Evolutionary conservation across 2,329 filamentous ascomycete species (phyloP).

Genomic region (Venturia aucupariae): DNA sequence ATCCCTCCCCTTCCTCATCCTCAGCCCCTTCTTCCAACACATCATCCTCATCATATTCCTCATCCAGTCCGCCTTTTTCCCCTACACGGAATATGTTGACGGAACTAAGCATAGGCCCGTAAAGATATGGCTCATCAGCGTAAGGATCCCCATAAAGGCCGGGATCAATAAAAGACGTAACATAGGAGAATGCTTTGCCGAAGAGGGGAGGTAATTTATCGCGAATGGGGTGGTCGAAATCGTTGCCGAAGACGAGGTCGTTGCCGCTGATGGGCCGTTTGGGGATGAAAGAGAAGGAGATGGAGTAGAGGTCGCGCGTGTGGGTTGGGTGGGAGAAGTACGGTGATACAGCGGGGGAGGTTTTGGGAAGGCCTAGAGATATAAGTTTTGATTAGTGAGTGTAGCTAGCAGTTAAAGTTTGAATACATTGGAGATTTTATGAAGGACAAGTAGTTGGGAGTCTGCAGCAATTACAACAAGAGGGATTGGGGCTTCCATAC

Average conservation of each 20-base stretch:
- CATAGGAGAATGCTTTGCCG: conserved; percentile 71
- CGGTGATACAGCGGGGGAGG: conserved; percentile 49
- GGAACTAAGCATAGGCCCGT: conserved; percentile 69
- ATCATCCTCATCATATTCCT: conserved; percentile 21
- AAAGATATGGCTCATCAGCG: conserved; percentile 76
- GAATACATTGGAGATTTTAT: too few species aligned
- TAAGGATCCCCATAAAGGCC: conserved; percentile 85
- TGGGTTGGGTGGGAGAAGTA: conserved; percentile 12
- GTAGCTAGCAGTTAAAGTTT: too few species aligned
- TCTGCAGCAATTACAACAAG: too few species aligned
- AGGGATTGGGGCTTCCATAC: conserved; percentile 19
- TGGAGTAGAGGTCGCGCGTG: conserved; percentile 71
- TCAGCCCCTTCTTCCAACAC: conserved; percentile 22
- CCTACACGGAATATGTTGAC: conserved; percentile 72
- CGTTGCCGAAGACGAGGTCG: conserved; percentile 86
- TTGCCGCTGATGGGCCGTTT: conserved; percentile 55
- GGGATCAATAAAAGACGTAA: conserved; percentile 86
- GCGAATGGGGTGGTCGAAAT: conserved; percentile 85
- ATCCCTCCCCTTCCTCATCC: conserved; percentile 25
- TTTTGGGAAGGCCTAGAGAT: conserved; percentile 55
- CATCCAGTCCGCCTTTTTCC: conserved; percentile 22
- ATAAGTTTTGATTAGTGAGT: conserved; percentile 2
- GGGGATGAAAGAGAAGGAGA: conserved; percentile 70
- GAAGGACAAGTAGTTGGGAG: neutral
- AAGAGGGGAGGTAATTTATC: conserved; percentile 82